Evolutionary conservation across 2,329 filamentous ascomycete genomes (phyloP), one percentile per base, ranked within the genome.

Genomic region (Beauveria varroae): DNA sequence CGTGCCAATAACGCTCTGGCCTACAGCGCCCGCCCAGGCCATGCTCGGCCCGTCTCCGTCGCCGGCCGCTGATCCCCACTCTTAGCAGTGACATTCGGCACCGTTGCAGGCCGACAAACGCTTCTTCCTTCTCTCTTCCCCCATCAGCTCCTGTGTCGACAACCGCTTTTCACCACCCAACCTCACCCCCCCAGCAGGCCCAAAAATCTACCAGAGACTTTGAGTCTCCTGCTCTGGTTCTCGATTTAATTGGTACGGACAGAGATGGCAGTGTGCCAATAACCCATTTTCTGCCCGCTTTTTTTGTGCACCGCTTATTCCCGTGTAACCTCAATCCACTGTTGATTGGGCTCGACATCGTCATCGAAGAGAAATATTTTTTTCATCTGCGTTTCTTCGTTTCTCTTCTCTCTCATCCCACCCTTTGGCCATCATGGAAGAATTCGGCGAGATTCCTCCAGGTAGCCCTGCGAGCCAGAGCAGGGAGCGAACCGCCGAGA

Each of bases 401-500:
- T 20, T 51, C 28, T 51, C 22, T 18, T 40, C 24, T 30, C 22
- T 14, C 43, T 22, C 10, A n/a, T 10, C 10, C 8, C 2, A 12
- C 37, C 52, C 34, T 37, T 37, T 37, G 0, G 16, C 5, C 60
- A 54, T 44, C 58, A 73, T 74, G 73, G 66, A 67, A 57, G 68
- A 70, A 26, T 65, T 67, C n/a, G 61, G 61, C 55, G 67, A 65
- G 18, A 65, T 67, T 12, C 65, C 69, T 22, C 34, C 34, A 0
- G 68, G 65, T 30, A 71, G 68, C 63, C 64, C 65, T 24, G 65
- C 67, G 20, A 69, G 67, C 61, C 68, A 69, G 41, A 69, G 65
- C 61, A 66, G 64, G 51, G 70, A 71, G 46, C 70, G 73, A 51
- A 73, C 72, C 44, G 72, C 72, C 43, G 72, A 73, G 20, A 74